phyloP scores from a whole-genome alignment of 78 protist genomes.

The Emiliania huxleyi region DNA sequence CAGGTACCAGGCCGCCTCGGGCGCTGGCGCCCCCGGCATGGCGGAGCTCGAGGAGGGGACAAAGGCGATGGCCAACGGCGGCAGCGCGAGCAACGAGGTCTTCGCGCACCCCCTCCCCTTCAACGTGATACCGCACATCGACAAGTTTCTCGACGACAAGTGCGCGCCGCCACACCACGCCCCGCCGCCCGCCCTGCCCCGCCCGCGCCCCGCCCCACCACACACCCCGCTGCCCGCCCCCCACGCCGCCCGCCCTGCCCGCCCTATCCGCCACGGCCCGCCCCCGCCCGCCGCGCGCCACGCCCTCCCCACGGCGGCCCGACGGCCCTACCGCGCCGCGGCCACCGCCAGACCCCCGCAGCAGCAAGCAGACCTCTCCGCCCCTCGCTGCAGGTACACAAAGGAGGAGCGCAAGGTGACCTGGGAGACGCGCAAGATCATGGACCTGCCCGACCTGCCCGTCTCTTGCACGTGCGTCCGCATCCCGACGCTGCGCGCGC shows the following conservation, averaged over 20 bases:
- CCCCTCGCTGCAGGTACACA: too few species aligned
- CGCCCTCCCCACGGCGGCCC: too few species aligned
- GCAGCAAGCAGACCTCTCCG: too few species aligned
- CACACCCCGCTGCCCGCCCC: too few species aligned
- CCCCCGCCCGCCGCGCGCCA: too few species aligned
- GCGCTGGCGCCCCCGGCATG: slow-evolving; percentile 44
- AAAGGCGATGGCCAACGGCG: not conserved
- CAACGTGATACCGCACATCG: slow-evolving; percentile 51
- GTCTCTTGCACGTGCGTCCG: slow-evolving; percentile 52
- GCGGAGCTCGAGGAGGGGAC: slow-evolving; percentile 30
- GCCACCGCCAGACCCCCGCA: too few species aligned
- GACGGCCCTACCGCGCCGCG: too few species aligned
- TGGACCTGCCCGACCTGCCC: slow-evolving; percentile 41
- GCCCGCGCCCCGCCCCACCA: too few species aligned
- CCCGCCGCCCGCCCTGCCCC: too few species aligned
- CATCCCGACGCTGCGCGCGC: slow-evolving; percentile 51
- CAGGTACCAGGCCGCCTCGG: slow-evolving; percentile 42
- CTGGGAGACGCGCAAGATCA: slow-evolving; percentile 53
- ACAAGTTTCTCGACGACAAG: slow-evolving; percentile 26
- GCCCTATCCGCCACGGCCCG: too few species aligned
- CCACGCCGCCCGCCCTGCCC: too few species aligned
- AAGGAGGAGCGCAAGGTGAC: slow-evolving; percentile 20
- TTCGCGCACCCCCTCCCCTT: slow-evolving; percentile 50
- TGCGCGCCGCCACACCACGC: too few species aligned
- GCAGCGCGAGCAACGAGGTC: not conserved